phyloP scores from a whole-genome alignment of 2,329 filamentous ascomycete species.

The Tolypocladium inflatum region DNA sequence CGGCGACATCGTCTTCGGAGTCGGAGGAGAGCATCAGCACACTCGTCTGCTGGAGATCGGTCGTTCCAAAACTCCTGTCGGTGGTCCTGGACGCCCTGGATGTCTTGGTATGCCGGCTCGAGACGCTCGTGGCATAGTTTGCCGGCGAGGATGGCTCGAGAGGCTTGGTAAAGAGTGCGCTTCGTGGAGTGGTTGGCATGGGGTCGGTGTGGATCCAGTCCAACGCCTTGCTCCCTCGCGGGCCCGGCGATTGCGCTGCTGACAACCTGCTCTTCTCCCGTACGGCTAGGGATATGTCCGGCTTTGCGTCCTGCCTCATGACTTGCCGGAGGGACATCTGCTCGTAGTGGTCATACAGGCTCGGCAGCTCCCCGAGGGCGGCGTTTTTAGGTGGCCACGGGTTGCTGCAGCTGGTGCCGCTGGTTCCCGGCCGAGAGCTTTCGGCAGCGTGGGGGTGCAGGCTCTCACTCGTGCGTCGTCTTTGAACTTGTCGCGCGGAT shows the following conservation, averaged over 20 bases:
- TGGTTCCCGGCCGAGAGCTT: slow-evolving; percentile 12
- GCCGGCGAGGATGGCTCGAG: slow-evolving; percentile 18
- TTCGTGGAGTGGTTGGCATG: slow-evolving; percentile 11
- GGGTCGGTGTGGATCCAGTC: slow-evolving; percentile 5
- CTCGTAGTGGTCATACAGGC: slow-evolving; percentile 50
- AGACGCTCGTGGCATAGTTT: slow-evolving; percentile 41
- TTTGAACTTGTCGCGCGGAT: slow-evolving; percentile 18
- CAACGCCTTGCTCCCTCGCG: slow-evolving; percentile 2
- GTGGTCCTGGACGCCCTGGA: slow-evolving; percentile 44
- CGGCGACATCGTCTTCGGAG: slow-evolving; percentile 36
- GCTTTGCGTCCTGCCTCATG: slow-evolving; percentile 14
- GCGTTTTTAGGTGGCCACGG: slow-evolving; percentile 9
- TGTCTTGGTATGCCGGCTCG: slow-evolving; percentile 44
- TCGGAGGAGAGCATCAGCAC: slow-evolving; percentile 49
- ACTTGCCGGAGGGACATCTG: slow-evolving; percentile 41
- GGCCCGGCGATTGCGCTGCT: slow-evolving; percentile 1
- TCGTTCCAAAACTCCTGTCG: slow-evolving; percentile 33
- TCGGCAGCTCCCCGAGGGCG: slow-evolving; percentile 31
- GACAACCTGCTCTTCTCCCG: not conserved
- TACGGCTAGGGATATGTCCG: not conserved
- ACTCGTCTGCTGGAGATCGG: slow-evolving; percentile 45
- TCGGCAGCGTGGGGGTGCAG: slow-evolving; percentile 5
- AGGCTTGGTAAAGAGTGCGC: slow-evolving; percentile 5
- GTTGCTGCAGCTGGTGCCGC: slow-evolving; percentile 16
- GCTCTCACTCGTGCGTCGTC: slow-evolving; percentile 6